Base-by-base conservation (phyloP, 345 rosid genomes). In the Hibiscus mutabilis region DNA sequence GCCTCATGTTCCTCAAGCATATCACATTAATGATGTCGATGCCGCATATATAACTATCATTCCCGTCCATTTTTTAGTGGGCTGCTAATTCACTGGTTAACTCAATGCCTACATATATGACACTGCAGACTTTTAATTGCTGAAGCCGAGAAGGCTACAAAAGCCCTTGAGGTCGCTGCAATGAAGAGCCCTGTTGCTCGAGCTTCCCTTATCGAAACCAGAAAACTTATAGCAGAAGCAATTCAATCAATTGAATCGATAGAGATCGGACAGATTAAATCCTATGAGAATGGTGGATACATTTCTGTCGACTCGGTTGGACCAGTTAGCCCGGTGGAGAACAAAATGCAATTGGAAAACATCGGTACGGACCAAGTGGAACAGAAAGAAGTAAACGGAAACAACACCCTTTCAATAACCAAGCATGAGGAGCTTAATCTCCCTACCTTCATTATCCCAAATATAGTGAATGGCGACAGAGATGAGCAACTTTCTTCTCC, bases 201-300 rank as follows among this genome's bases (percentile, higher is more conserved):
- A 73, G 91, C 92, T 44, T 92, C 97, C 55, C 91, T 95, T 49
- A 16, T 83, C 25, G 97, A 95, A 82, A 82, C 91, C 74, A 89
- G 89, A 80, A 92, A 82, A 85, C 93, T 95, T 46, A 88, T 91
- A 79, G 90, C 93, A 27, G 97, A 95, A 86, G 99, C 99, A 75
- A 88, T 88, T 68, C 88, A 79, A 56, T 85, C 77, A 8, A 78
- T 95, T 51, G 88, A 90, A 76, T 92, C 97, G 10, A 74, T 90
- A 66, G 89, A 81, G 52, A 25, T 58, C 6, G 81, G 68, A 56
- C 75, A 81, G 60, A 35, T 67, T 55, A 46, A 77, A 69, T 72
- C 78, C 22, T 68, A 78, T 46, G 86, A 79, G 74, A 81, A 76
- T n/a, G 80, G 49, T 5, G 62, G 68, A 5, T 53, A 42, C 68